Percentiles rank a stretch among this genome's conserved stretches.
These are phyloP conservation scores for Thelephora aurantiotincta DNA, from an alignment of 768 basidiomycete genomes.

Conservation along the genomic window DNA sequence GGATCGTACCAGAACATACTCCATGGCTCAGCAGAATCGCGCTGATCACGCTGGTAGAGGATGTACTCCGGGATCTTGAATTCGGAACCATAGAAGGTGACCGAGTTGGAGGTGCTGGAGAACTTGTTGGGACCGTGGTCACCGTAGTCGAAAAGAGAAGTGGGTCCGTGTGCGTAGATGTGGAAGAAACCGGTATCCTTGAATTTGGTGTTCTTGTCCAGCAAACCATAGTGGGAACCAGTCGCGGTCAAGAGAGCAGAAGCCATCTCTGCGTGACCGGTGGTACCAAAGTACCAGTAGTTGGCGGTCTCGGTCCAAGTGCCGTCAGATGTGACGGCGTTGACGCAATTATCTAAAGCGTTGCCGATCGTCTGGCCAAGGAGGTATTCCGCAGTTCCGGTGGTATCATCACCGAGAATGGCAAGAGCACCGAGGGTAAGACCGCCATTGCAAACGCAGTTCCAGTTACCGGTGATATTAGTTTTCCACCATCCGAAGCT, in stretches of 20 bases:
- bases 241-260: conserved; percentile 75
- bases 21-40: conserved; percentile 39
- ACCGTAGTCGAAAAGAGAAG: conserved; percentile 73
- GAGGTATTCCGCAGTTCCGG: conserved; percentile 52
- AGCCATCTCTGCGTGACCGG: conserved; percentile 80
- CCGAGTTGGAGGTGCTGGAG: conserved; percentile 80
- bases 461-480: conserved; percentile 84
- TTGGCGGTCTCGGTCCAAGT: conserved; percentile 91
- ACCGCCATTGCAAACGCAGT: conserved; percentile 91
- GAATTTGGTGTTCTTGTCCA: conserved; percentile 57
- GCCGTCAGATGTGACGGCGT: conserved; percentile 53
- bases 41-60: conserved; percentile 82
- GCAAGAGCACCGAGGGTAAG: conserved; percentile 83
- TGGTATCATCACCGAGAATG: conserved; percentile 72
- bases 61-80: conserved; percentile 63
- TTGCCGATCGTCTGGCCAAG: conserved; percentile 58
- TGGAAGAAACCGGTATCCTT: conserved; percentile 71
- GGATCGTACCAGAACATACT: conserved; percentile 88
- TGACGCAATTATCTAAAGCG: conserved; percentile 64
- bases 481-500: conserved; percentile 37
- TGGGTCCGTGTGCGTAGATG: conserved; percentile 76
- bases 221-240: conserved; percentile 67
- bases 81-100: conserved; percentile 63
- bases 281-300: conserved; percentile 93
- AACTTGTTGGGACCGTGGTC: conserved; percentile 93